Percentiles rank a stretch among this genome's conserved stretches.
phyloP scores from a whole-genome alignment of 768 basidiomycete species.

The Lactarius vividus region DNA sequence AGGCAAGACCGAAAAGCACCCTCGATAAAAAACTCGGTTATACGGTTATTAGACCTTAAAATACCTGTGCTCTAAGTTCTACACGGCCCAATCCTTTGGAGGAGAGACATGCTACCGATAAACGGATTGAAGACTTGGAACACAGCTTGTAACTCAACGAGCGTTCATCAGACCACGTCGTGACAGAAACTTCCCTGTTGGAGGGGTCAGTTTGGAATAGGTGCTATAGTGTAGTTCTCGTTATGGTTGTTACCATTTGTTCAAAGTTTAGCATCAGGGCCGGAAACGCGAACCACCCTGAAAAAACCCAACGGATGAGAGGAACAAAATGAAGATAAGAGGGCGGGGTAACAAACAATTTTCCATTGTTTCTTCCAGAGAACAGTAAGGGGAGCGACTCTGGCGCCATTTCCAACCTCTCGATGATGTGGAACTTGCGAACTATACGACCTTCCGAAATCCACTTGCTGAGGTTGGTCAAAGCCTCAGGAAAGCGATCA shows the following conservation, averaged over 20 bases:
- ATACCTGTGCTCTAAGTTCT: neutral
- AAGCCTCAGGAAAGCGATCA: constrained; percentile 54
- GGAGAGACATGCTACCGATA: neutral
- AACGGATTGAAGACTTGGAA: neutral
- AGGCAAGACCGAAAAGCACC: neutral
- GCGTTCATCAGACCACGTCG: neutral
- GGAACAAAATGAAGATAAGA: neutral
- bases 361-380: constrained; percentile 75
- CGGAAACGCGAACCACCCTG: constrained; percentile 59
- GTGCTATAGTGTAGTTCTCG: constrained; percentile 21
- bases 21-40: neutral
- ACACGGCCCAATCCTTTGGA: neutral
- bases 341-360: constrained; percentile 45
- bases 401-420: constrained; percentile 73
- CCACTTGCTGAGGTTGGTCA: constrained; percentile 53
- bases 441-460: constrained; percentile 70
- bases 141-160: neutral
- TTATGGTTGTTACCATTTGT: neutral
- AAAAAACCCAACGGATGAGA: constrained; percentile 11
- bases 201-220: constrained; percentile 28
- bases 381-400: constrained; percentile 68
- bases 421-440: constrained; percentile 74
- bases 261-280: constrained; percentile 28
- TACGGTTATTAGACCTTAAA: neutral
- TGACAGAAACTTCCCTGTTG: neutral